phyloP scores from a whole-genome alignment of 2,329 filamentous ascomycete genomes.

The Neopestalotiopsis clavispora region DNA sequence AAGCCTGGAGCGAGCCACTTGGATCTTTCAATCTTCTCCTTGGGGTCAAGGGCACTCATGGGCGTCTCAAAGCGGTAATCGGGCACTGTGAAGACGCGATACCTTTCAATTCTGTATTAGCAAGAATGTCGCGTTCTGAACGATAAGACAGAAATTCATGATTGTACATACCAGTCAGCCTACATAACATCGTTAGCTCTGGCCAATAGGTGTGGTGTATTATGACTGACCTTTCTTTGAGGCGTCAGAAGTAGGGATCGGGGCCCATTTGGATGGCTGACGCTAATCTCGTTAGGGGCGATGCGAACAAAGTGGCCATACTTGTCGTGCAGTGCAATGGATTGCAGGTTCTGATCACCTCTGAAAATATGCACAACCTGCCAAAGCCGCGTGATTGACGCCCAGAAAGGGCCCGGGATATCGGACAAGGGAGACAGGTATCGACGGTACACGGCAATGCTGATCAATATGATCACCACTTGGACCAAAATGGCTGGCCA shows the following conservation, averaged over 20 bases:
- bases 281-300: slow-evolving; percentile 11
- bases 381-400: slow-evolving; percentile 21
- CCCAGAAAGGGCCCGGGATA: slow-evolving; percentile 19
- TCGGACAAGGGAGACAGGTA: slow-evolving; percentile 17
- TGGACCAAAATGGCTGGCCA: background rate
- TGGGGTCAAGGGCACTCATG: slow-evolving; percentile 19
- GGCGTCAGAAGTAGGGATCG: background rate
- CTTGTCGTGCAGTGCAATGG: slow-evolving; percentile 19
- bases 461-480: slow-evolving; percentile 42
- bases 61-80: slow-evolving; percentile 20
- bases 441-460: slow-evolving; percentile 16
- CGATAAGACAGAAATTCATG: background rate
- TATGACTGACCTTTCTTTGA: slow-evolving; percentile 10
- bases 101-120: slow-evolving; percentile 16
- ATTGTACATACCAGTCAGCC: background rate
- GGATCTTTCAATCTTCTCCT: slow-evolving; percentile 20
- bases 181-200: background rate
- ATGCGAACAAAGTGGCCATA: slow-evolving; percentile 17
- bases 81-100: slow-evolving; percentile 18
- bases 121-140: background rate
- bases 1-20: slow-evolving; percentile 12
- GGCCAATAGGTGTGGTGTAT: background rate
- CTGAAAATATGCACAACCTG: slow-evolving; percentile 18
- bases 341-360: slow-evolving; percentile 18
- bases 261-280: background rate